phyloP scores from a whole-genome alignment of 1,139 yeast species.

The Meyerozyma guilliermondii region DNA sequence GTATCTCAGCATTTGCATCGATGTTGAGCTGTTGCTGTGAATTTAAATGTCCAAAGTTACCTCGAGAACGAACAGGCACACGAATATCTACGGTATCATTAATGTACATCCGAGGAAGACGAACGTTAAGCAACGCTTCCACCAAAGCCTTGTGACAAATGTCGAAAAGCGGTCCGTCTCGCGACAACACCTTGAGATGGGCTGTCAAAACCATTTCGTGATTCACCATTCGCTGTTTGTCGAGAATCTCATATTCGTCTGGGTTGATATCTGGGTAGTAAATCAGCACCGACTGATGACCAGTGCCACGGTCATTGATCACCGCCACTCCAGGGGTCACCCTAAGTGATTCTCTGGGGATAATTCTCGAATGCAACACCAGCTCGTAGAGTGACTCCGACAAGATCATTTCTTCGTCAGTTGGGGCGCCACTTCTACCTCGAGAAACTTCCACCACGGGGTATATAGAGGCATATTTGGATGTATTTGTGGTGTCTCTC shows the following conservation, averaged over 20 bases:
- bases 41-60: conserved; percentile 44
- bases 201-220: conserved; percentile 69
- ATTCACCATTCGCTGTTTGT: conserved; percentile 19
- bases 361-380: conserved; percentile 48
- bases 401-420: conserved; percentile 83
- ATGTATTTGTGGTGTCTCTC: conserved; percentile 24
- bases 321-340: conserved; percentile 52
- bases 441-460: conserved; percentile 80
- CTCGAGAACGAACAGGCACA: conserved; percentile 48
- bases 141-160: conserved; percentile 68
- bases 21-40: conserved; percentile 30
- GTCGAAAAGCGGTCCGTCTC: conserved; percentile 80
- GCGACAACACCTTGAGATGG: conserved; percentile 70
- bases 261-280: conserved; percentile 35
- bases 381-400: conserved; percentile 66
- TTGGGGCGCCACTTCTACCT: conserved; percentile 77
- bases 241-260: conserved; percentile 18
- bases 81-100: conserved; percentile 52
- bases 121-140: conserved; percentile 55
- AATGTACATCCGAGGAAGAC: conserved; percentile 62
- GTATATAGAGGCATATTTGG: conserved; percentile 46
- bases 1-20: conserved; percentile 21
- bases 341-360: conserved; percentile 41
- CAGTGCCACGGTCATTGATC: conserved; percentile 30
- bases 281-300: conserved; percentile 14